Conservation (phyloP, 805 yeast species). For the Barnettozyma siamensis region DNA sequence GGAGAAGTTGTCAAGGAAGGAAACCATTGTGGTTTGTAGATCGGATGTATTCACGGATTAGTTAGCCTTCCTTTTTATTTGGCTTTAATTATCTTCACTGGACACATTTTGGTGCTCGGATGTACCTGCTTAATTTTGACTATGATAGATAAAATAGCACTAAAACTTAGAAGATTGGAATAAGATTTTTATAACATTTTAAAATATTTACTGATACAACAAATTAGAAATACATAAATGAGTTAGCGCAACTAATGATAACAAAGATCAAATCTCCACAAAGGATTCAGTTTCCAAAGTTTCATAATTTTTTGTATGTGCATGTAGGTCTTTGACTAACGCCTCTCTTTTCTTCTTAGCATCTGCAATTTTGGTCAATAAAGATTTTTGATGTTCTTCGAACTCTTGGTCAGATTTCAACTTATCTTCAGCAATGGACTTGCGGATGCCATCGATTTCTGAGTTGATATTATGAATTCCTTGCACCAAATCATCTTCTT, state of each 20-base stretch:
- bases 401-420: slow-evolving; percentile 5
- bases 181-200: too few relatives aligned
- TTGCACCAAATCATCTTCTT: slow-evolving; percentile 4
- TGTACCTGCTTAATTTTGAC: too few relatives aligned
- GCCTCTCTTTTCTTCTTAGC: slow-evolving; percentile 18
- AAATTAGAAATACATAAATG: not conserved
- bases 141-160: too few relatives aligned
- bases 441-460: slow-evolving; percentile 2
- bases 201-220: not conserved
- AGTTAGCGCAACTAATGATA: not conserved
- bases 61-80: too few relatives aligned
- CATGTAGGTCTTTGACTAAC: slow-evolving; percentile 14
- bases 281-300: slow-evolving; percentile 17
- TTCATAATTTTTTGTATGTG: slow-evolving; percentile 11
- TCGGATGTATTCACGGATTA: too few relatives aligned
- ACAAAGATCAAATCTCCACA: not conserved
- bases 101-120: too few relatives aligned
- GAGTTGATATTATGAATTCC: slow-evolving; percentile 7
- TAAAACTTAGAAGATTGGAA: too few relatives aligned
- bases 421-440: slow-evolving; percentile 5
- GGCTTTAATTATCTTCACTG: too few relatives aligned
- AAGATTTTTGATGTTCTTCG: slow-evolving; percentile 11
- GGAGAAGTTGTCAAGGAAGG: slow-evolving; percentile 28
- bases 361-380: slow-evolving; percentile 15
- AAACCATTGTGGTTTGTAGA: slow-evolving; percentile 8